Conservation (phyloP, 1,284 basidiomycete species). For the Veloboletus limbatus region DNA sequence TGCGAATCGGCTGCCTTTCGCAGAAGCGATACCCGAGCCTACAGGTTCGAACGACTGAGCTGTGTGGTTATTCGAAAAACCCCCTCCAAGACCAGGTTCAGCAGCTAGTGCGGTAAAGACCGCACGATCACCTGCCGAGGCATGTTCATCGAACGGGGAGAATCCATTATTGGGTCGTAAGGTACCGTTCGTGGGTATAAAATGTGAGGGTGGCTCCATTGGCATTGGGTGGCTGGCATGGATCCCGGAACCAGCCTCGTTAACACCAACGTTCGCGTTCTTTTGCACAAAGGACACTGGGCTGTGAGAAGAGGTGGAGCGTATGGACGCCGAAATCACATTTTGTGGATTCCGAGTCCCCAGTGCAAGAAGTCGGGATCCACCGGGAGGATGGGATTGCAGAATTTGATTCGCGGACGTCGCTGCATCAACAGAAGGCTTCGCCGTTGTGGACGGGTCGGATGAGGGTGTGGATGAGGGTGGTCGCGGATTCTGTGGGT, state of each 20-base stretch:
- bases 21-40: conserved; percentile 42
- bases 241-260: conserved; percentile 20
- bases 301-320: conserved; percentile 22
- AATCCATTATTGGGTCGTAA: conserved; percentile 38
- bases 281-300: conserved; percentile 23
- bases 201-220: conserved; percentile 23
- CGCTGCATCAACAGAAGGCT: conserved; percentile 15
- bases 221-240: conserved; percentile 12
- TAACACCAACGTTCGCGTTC: conserved; percentile 21
- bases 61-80: conserved; percentile 21
- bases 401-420: conserved; percentile 16
- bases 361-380: conserved; percentile 71
- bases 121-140: conserved; percentile 20
- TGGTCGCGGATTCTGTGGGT: conserved; percentile 37
- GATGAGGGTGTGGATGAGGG: conserved; percentile 34
- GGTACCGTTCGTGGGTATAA: conserved; percentile 25
- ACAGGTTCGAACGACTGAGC: conserved; percentile 33
- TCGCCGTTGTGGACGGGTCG: conserved; percentile 17
- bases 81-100: conserved; percentile 19
- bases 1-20: conserved; percentile 75
- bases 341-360: conserved; percentile 44
- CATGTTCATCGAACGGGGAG: conserved; percentile 55
- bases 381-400: conserved; percentile 61
- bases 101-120: conserved; percentile 16
- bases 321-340: conserved; percentile 16